Percentiles rank a stretch among this genome's conserved stretches.
phyloP scores from a whole-genome alignment of 495 filamentous ascomycete species.

The Acidomyces sp. region DNA sequence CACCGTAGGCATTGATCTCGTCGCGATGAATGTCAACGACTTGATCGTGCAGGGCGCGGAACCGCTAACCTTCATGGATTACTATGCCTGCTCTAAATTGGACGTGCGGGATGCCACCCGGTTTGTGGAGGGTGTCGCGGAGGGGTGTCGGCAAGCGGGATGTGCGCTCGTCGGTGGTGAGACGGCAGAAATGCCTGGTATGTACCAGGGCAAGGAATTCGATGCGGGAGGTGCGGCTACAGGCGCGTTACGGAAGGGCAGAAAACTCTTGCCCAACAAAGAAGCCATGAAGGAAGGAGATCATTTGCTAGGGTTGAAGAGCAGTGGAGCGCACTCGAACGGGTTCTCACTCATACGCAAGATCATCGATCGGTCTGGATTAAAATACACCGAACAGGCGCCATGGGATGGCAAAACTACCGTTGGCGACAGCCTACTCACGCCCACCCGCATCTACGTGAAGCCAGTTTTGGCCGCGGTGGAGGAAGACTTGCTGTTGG shows the following conservation, averaged over 20 bases:
- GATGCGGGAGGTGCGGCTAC: conserved; percentile 81
- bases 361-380: conserved; percentile 58
- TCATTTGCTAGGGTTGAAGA: conserved; percentile 67
- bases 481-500: conserved; percentile 51
- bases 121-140: conserved; percentile 78
- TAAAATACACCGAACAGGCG: conserved; percentile 53
- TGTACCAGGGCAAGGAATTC: conserved; percentile 73
- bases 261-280: conserved; percentile 58
- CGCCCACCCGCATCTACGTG: conserved; percentile 35
- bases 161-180: conserved; percentile 92
- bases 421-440: conserved; percentile 62
- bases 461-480: conserved; percentile 36
- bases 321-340: conserved; percentile 82
- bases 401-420: conserved; percentile 50
- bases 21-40: conserved; percentile 98
- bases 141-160: conserved; percentile 65
- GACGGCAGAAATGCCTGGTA: conserved; percentile 93
- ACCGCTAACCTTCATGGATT: conserved; percentile 90
- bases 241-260: conserved; percentile 58
- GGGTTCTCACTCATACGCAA: conserved; percentile 88
- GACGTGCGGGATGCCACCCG: conserved; percentile 59
- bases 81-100: conserved; percentile 80
- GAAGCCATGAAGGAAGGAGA: conserved; percentile 67
- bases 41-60: conserved; percentile 89
- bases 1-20: conserved; percentile 85